Conservation (phyloP, 129 eudicot species). For the Chrysanthemum seticuspe region DNA sequence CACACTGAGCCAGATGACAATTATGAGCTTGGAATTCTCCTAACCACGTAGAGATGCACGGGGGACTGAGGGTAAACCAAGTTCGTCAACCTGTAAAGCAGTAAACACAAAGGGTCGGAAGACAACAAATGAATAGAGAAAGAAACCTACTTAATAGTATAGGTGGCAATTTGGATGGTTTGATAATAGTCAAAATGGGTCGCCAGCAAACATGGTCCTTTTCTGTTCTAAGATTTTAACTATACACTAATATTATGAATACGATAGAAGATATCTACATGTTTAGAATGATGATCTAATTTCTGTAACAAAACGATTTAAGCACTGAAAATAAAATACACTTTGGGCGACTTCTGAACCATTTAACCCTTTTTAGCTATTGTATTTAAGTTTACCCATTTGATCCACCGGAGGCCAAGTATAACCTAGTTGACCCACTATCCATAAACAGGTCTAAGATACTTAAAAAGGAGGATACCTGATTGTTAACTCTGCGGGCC, state of each 20-base stretch:
- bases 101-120: neutral
- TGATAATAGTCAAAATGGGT: too few species aligned
- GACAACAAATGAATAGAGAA: too few species aligned
- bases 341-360: neutral
- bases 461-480: slow-evolving; percentile 22
- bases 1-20: neutral
- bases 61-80: slow-evolving; percentile 81
- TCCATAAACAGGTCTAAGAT: neutral
- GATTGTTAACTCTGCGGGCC: slow-evolving; percentile 49
- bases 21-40: neutral
- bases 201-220: too few species aligned
- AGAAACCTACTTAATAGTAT: too few species aligned
- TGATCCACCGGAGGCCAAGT: neutral
- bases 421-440: neutral
- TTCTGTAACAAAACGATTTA: too few species aligned
- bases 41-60: slow-evolving; percentile 76
- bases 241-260: too few species aligned
- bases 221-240: too few species aligned
- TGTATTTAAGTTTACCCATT: neutral
- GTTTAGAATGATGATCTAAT: too few species aligned
- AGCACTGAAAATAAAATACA: neutral
- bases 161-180: too few species aligned
- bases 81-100: slow-evolving; percentile 64
- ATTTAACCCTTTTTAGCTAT: neutral
- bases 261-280: too few species aligned